A percentile compares a stretch with the other conserved stretches of the same genome.
These are phyloP conservation scores for Thelephora terrestris DNA, from an alignment of 1,284 basidiomycete genomes.

Conservation along the genomic window DNA sequence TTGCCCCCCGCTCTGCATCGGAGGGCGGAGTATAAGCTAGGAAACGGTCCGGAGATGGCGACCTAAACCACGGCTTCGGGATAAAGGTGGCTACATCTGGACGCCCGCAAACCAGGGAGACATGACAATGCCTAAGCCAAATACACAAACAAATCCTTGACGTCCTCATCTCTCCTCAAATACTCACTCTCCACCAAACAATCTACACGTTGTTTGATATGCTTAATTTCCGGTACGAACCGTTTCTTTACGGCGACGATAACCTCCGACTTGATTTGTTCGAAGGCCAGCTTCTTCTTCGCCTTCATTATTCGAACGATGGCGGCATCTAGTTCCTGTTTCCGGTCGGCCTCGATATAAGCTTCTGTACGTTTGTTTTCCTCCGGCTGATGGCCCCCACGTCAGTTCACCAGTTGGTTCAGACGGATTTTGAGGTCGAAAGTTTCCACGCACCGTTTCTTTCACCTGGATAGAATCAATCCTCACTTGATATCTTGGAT, in stretches of 20 bases:
- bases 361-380: conserved; percentile 79
- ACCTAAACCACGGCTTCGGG: too few relatives aligned
- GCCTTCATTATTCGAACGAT: conserved; percentile 95
- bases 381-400: conserved; percentile 47
- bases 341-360: conserved; percentile 81
- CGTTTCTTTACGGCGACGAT: conserved; percentile 75
- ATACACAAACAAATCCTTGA: conserved; percentile 66
- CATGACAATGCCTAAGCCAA: conserved; percentile 40
- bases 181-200: conserved; percentile 82
- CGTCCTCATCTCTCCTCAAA: conserved; percentile 63
- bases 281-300: conserved; percentile 69
- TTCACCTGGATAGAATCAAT: conserved; percentile 97
- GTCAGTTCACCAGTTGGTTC: conserved; percentile 1
- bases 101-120: too few relatives aligned
- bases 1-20: too few relatives aligned
- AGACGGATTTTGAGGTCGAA: conserved; percentile 1
- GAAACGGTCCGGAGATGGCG: too few relatives aligned
- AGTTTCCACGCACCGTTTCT: conserved; percentile 53
- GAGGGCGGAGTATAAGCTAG: too few relatives aligned
- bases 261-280: conserved; percentile 69
- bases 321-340: conserved; percentile 82
- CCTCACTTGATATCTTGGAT: conserved; percentile 73
- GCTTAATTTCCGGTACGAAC: conserved; percentile 61
- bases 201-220: conserved; percentile 81
- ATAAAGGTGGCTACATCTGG: too few relatives aligned